Conservation (phyloP, 108 stramenopile genomes). For the Stephanodiscus minutulus region DNA sequence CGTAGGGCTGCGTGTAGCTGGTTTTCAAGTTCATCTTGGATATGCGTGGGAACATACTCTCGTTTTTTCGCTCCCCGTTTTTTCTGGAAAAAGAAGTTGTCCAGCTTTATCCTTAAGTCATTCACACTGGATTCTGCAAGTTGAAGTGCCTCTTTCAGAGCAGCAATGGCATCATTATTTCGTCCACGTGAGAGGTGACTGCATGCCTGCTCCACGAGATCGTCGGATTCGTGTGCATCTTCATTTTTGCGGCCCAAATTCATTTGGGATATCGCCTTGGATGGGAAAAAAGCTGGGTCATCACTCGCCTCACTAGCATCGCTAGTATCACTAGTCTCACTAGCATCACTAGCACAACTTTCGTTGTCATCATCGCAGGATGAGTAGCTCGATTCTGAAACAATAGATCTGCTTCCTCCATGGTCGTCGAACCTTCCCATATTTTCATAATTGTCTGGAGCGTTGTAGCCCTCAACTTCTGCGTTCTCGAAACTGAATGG, state of each 20-base stretch:
- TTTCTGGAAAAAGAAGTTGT: slow-evolving; percentile 32
- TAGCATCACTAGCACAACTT: neutral
- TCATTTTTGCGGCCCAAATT: slow-evolving; percentile 21
- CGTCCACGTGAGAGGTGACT: slow-evolving; percentile 41
- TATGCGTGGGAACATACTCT: neutral
- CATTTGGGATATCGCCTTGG: slow-evolving; percentile 44
- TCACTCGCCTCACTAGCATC: slow-evolving; percentile 40
- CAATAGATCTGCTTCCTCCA: slow-evolving; percentile 6
- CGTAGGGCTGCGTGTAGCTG: slow-evolving; percentile 25
- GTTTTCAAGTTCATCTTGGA: slow-evolving; percentile 39
- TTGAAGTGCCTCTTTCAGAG: slow-evolving; percentile 30
- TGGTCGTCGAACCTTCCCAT: neutral
- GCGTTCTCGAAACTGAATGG: slow-evolving; percentile 25
- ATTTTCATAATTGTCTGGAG: slow-evolving; percentile 6
- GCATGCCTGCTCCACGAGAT: slow-evolving; percentile 39
- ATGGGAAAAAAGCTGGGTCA: slow-evolving; percentile 36
- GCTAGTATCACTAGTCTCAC: neutral
- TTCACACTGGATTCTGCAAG: slow-evolving; percentile 19
- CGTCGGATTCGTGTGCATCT: slow-evolving; percentile 18
- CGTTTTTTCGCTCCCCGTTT: slow-evolving; percentile 6
- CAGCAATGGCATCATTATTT: slow-evolving; percentile 36
- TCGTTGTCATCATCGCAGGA: slow-evolving; percentile 4
- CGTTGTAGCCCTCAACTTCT: neutral
- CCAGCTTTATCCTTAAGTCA: slow-evolving; percentile 28
- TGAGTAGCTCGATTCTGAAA: slow-evolving; percentile 2